Conservation (phyloP, 139 green algal species). For the Pycnococcus provasolii region DNA sequence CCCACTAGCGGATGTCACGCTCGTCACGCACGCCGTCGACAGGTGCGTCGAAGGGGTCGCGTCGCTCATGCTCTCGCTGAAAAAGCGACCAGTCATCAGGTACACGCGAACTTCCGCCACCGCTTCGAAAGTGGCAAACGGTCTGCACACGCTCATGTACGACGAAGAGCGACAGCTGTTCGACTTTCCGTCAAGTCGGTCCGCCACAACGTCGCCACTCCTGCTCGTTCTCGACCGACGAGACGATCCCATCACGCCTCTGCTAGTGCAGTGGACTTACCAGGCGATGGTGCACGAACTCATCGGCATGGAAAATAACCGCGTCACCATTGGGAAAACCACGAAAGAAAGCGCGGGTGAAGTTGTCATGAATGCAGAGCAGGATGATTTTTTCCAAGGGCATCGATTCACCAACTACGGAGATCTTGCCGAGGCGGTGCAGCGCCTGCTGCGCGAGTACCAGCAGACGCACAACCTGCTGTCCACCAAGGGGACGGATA, state of each 20-base stretch:
- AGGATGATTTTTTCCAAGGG: constrained; percentile 35
- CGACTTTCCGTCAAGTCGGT: constrained; percentile 27
- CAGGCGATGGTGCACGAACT: constrained; percentile 50
- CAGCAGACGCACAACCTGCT: constrained; percentile 6
- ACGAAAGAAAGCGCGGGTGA: not conserved
- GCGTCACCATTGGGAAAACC: constrained; percentile 12
- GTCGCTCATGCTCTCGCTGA: constrained; percentile 38
- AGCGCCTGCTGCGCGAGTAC: constrained; percentile 41
- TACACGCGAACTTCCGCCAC: constrained; percentile 15
- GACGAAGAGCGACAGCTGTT: constrained; percentile 31
- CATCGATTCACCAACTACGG: constrained; percentile 49
- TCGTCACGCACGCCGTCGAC: constrained; percentile 1
- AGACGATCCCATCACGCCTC: constrained; percentile 43
- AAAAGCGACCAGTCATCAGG: constrained; percentile 37
- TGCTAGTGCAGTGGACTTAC: constrained; percentile 48
- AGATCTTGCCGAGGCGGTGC: constrained; percentile 36
- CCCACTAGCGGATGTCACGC: no score
- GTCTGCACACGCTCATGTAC: not conserved
- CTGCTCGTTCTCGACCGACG: constrained; percentile 39
- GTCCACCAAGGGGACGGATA: constrained; percentile 13
- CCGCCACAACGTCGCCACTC: constrained; percentile 21
- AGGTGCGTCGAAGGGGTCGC: constrained; percentile 33
- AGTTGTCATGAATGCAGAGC: constrained; percentile 32
- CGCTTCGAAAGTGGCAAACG: not conserved
- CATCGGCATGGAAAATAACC: constrained; percentile 38